Evolutionary conservation across 2,329 filamentous ascomycete genomes (phyloP), one percentile per base, ranked within the genome.

Genomic region (Pseudogymnoascus sp.): DNA sequence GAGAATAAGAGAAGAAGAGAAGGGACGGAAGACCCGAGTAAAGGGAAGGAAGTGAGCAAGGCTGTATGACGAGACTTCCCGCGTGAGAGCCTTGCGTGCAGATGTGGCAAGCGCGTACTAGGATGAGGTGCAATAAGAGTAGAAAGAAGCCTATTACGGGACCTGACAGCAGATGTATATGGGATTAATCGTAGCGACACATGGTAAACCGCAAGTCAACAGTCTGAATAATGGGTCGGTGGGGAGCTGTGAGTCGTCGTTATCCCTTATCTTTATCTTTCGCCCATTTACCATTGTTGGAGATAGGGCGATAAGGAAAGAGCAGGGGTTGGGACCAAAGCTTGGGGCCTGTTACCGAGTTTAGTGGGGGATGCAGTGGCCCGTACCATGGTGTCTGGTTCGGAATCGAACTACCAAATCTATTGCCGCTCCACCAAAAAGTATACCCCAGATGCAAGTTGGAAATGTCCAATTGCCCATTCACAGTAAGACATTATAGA

Each of bases 41-140:
- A 28, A 28, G 43, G n/a, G 12, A 28, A 49, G 43, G 14, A 28
- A 49, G 21, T 9, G 43, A 49, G 43, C 43, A 49, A 49, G 43
- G 43, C 43, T 49, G 43, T 49, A 49, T 49, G 43, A 49, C 43
- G 43, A 49, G 43, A 49, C 43, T 49, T n/a, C 43, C 43, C 43
- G 43, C 16, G 43, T 7, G 18, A 28, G 43, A 49, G 43, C 43
- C 43, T 49, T 49, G 43, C 43, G 23, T n/a, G 14, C 21, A 49
- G 12, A 49, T 49, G 21, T 9, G 43, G 16, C 43, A 49, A 49
- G 43, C 43, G 43, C 23, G 23, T 6, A 6, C 43, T 49, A 9
- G 43, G 43, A 49, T 49, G 21, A 28, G 43, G 43, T 49, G 43
- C 43, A 28, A n/a, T 16, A 12, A 49, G 23, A 49, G 43, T 25